Conservation (phyloP, 371 early-diverging fungal genomes). For the Capniomyces stellatus region DNA sequence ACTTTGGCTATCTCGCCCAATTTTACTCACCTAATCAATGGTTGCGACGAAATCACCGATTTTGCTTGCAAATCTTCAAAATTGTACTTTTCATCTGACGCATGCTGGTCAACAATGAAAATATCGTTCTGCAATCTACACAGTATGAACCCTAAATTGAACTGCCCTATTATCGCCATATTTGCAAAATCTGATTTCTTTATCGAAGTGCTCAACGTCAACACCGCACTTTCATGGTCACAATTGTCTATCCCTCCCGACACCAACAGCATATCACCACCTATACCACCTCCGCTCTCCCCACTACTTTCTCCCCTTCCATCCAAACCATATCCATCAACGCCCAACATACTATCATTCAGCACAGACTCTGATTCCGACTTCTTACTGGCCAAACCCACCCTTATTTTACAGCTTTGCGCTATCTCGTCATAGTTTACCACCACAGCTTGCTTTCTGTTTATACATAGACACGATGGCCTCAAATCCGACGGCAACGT, state of each 20-base stretch:
- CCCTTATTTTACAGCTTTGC: no score
- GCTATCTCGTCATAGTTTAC: no score
- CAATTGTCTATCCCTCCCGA: background rate
- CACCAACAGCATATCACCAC: background rate
- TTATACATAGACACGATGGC: no score
- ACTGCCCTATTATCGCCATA: conserved; percentile 91
- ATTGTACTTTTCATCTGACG: conserved; percentile 95
- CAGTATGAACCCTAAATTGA: conserved; percentile 97
- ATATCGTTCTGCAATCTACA: conserved; percentile 37
- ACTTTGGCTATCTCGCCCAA: no score
- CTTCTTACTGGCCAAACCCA: no score
- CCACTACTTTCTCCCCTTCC: no score
- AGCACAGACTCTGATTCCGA: no score
- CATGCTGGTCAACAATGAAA: conserved; percentile 97
- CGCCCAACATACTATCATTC: no score
- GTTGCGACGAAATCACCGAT: conserved; percentile 47
- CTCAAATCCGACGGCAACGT: no score
- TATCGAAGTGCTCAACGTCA: conserved; percentile 39
- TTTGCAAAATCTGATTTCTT: conserved; percentile 59
- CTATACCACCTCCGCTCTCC: background rate
- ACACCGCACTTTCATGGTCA: conserved; percentile 31
- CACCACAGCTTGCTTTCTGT: no score
- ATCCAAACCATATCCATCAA: no score
- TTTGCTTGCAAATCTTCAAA: conserved; percentile 64
- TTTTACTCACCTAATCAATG: conserved; percentile 28